Evolutionary conservation across 164 flowering plant genomes (phyloP).

Genomic region (Vitis rotundifolia): DNA sequence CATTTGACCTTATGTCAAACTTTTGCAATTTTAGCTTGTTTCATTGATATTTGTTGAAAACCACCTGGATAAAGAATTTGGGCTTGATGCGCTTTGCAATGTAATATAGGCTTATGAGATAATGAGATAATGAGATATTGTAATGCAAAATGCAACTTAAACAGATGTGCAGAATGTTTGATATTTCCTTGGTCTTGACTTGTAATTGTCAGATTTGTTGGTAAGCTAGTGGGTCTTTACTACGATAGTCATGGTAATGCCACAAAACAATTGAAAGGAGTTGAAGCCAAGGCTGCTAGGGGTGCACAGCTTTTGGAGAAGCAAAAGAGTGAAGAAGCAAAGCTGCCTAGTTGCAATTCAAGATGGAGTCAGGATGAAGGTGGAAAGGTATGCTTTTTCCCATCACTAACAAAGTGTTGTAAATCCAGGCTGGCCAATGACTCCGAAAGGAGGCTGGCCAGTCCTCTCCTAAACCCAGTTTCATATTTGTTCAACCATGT

Average conservation of each 20-base stretch:
- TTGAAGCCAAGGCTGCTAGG: conserved; percentile 88
- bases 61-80: no score
- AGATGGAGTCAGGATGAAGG: conserved; percentile 95
- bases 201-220: conserved; percentile 51
- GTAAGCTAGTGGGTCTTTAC: conserved; percentile 85
- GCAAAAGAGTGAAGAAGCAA: conserved; percentile 83
- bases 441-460: no score
- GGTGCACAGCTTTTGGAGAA: conserved; percentile 90
- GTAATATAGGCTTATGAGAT: no score
- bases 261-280: conserved; percentile 82
- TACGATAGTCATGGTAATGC: conserved; percentile 77
- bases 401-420: background rate
- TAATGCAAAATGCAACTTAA: background rate
- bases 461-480: no score
- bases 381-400: conserved; percentile 57
- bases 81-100: no score
- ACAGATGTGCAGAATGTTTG: background rate
- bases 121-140: no score
- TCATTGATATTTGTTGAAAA: no score
- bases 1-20: no score
- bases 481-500: background rate
- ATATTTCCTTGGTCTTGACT: background rate
- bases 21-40: no score
- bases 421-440: no score
- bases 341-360: conserved; percentile 77